Base-by-base conservation (phyloP, 2,329 filamentous ascomycete species). In the Fusarium gaditjirri region DNA sequence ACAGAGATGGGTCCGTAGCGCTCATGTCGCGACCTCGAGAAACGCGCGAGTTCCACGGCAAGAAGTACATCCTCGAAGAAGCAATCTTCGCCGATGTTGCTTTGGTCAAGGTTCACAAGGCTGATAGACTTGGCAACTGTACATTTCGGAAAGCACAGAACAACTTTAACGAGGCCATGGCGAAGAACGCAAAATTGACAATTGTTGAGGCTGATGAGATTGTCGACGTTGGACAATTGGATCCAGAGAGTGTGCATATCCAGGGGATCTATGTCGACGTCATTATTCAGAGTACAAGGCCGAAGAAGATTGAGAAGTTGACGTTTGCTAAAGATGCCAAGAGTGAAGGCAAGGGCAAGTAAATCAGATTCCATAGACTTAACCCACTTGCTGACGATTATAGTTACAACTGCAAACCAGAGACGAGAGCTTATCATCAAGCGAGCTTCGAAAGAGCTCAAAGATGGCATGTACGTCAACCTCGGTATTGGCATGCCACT, bases 81-180 rank as follows among this genome's bases (percentile, higher is more conserved):
- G 89, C 92, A 65, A 96, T 97, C 80, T 90, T 89, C 65, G 94
- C 93, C 50, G 94, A 97, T 82, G 95, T 95, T 75, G 95, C 94
- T 36, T 93, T 97, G 77, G 90, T 97, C 76, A 96, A 97, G 83
- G 94, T 94, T 10, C 94, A 92, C 87, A 95, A 94, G 83, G 94
- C 94, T 55, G 94, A 97, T 82, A 92, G 92, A 79, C 88, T 96
- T 25, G 94, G 94, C 44, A 97, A 97, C 85, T 93, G 93, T 81
- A 91, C 92, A 82, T 97, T 97, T 86, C 90, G 94, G 35, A 91
- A 93, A 70, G 89, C 94, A 1, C 93, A 93, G 25, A 90, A 94
- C 81, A 97, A 96, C 85, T 97, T 97, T 87, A 97, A 96, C 83
- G 93, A 93, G 36, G 93, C 92, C 70, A 97, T 97, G 94, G 94